These are phyloP conservation scores for Agrocybe pediades DNA, from an alignment of 768 basidiomycete genomes.

Conservation along the genomic window DNA sequence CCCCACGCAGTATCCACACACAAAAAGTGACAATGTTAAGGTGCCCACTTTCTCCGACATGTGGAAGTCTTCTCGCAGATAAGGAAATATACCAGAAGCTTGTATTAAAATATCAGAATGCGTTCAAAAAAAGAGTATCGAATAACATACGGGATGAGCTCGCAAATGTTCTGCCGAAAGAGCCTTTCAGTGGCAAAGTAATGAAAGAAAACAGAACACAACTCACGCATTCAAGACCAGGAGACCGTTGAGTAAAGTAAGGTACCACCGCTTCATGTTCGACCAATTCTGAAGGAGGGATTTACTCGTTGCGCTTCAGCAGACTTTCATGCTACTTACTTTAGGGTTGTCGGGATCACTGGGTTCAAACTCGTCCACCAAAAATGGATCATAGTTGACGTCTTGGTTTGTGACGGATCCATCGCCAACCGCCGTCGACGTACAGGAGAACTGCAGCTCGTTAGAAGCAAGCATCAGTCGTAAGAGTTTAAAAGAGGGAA, in stretches of 20 bases:
- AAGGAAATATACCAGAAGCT: conserved; percentile 49
- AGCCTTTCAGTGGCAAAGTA: not conserved
- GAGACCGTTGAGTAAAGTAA: conserved; percentile 48
- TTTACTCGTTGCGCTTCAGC: not conserved
- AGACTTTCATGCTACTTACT: conserved; percentile 26
- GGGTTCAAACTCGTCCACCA: conserved; percentile 34
- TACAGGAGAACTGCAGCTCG: conserved; percentile 11
- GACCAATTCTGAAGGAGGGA: conserved; percentile 50
- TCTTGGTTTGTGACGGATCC: not conserved
- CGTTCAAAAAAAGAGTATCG: not conserved
- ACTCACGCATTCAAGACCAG: conserved; percentile 59
- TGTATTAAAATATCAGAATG: conserved; percentile 1
- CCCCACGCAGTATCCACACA: conserved; percentile 70
- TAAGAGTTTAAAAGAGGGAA: too few species aligned
- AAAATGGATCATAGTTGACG: conserved; percentile 28
- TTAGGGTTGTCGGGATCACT: conserved; percentile 49
- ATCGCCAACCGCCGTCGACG: conserved; percentile 17
- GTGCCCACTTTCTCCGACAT: conserved; percentile 53
- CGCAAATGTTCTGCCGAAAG: conserved; percentile 54
- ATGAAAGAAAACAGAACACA: not conserved
- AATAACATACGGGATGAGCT: conserved; percentile 51
- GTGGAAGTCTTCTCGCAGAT: conserved; percentile 46
- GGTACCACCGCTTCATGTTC: conserved; percentile 44
- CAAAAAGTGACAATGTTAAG: conserved; percentile 62
- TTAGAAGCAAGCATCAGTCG: too few species aligned